Conservation (phyloP, 1,284 basidiomycete species). For the Inonotus obliquus region DNA sequence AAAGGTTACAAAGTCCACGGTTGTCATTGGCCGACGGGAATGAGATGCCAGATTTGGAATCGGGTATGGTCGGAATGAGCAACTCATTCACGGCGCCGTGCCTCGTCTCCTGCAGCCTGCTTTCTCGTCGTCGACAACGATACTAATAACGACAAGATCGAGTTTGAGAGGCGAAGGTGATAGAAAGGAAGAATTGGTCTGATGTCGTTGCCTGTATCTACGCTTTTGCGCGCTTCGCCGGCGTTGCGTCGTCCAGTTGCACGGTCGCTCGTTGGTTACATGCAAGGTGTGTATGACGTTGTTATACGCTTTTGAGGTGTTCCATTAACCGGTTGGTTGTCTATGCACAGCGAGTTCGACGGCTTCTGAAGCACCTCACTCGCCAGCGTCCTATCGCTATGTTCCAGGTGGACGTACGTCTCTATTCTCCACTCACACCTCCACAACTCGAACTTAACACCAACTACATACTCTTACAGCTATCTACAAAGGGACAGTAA, state of each 20-base stretch:
- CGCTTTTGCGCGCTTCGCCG: constrained; percentile 9
- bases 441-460: background rate
- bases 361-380: background rate
- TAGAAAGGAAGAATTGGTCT: background rate
- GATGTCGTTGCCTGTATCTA: background rate
- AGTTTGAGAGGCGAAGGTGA: background rate
- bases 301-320: too few species aligned
- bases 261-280: constrained; percentile 13
- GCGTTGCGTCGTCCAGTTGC: constrained; percentile 10
- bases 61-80: constrained; percentile 1
- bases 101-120: background rate
- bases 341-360: background rate
- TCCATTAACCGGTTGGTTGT: background rate
- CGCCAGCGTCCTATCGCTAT: constrained; percentile 30
- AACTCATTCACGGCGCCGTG: background rate
- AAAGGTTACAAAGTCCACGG: background rate
- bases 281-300: constrained; percentile 9
- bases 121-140: constrained; percentile 8
- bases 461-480: constrained; percentile 44
- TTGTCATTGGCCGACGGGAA: background rate
- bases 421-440: background rate
- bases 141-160: background rate
- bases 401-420: constrained; percentile 72
- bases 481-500: constrained; percentile 90
- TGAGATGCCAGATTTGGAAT: background rate